Evolutionary conservation across 768 basidiomycete species (phyloP), one percentile per base, ranked within the genome.

Genomic region (Collybia sordida): DNA sequence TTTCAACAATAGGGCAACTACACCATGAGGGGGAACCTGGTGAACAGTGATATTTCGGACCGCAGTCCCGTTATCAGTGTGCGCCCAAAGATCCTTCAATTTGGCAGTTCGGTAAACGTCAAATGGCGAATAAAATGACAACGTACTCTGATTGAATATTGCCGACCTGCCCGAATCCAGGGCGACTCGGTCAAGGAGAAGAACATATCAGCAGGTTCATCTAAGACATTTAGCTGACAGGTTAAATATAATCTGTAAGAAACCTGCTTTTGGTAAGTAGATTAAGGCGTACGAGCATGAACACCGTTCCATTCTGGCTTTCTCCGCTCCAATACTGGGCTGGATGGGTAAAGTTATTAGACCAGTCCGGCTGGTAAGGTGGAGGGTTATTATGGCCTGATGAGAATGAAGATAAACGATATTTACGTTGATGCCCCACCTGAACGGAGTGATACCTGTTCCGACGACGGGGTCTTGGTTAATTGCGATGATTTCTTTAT

Each of bases 301-400:
- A 69, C 1, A 85, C 72, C 0, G 78, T 82, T 25, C 83, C 84
- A 38, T 81, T 77, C 53, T 82, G 71, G 38, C 74, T 73, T 27
- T 75, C 72, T 2, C 84, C 84, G 48, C 82, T 85, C 81, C 82
- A 86, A 65, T 77, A 85, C 43, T 83, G 79, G 2, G 84, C 83
- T 0, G 84, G 84, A 59, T 78, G 74, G 1, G 73, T 76, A 25
- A 55, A 63, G 51, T 73, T 70, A 52, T 61, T 67, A 5, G 67
- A 69, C 67, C 65, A 72, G 47, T 72, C 69, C 12, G 70, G 65
- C 71, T 71, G 21, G 15, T 3, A 34, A 25, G 3, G 14, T 17
- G 6, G 3, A 21, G n/a, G 19, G 17, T 25, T 15, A 17, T 22
- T 39, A 27, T 19, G 17, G 18, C 1, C 37, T 6, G 11, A 9